These are phyloP conservation scores for Cladophialophora bantiana DNA, from an alignment of 2,329 filamentous ascomycete genomes.

Conservation along the genomic window DNA sequence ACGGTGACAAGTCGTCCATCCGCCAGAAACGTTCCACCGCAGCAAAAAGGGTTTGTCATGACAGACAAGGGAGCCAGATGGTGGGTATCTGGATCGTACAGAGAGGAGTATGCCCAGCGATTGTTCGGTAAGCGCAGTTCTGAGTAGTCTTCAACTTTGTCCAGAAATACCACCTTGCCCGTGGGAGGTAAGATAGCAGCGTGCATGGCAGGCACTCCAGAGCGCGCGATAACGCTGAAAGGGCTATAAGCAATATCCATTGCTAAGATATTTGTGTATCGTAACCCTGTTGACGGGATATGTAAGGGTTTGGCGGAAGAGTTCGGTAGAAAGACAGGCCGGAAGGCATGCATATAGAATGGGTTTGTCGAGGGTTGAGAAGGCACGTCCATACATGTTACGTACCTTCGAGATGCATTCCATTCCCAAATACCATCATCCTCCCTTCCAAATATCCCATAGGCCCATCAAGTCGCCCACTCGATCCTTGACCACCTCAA, in stretches of 20 bases:
- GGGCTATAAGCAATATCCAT: slow-evolving; percentile 28
- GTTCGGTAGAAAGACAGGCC: not conserved
- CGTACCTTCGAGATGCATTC: not conserved
- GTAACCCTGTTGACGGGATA: not conserved
- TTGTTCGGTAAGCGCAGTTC: slow-evolving; percentile 62
- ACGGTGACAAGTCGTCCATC: slow-evolving; percentile 63
- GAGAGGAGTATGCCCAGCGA: slow-evolving; percentile 65
- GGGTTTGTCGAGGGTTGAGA: not conserved
- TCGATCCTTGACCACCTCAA: slow-evolving; percentile 37
- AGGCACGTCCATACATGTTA: not conserved
- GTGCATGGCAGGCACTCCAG: slow-evolving; percentile 67
- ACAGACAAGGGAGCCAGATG: slow-evolving; percentile 24
- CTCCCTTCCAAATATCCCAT: slow-evolving; percentile 31
- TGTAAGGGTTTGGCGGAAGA: not conserved
- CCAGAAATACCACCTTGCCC: slow-evolving; percentile 65
- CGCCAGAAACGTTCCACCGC: slow-evolving; percentile 64
- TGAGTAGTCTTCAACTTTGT: slow-evolving; percentile 70
- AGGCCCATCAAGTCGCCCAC: slow-evolving; percentile 26
- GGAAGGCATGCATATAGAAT: too few relatives aligned
- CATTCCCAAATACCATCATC: slow-evolving; percentile 2
- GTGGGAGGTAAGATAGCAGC: slow-evolving; percentile 68
- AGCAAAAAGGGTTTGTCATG: slow-evolving; percentile 67
- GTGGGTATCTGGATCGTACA: slow-evolving; percentile 64
- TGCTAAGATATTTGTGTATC: slow-evolving; percentile 15
- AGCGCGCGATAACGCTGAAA: slow-evolving; percentile 60